Base-by-base conservation (phyloP, 2,329 filamentous ascomycete genomes). In the Akanthomyces dipterigenus region DNA sequence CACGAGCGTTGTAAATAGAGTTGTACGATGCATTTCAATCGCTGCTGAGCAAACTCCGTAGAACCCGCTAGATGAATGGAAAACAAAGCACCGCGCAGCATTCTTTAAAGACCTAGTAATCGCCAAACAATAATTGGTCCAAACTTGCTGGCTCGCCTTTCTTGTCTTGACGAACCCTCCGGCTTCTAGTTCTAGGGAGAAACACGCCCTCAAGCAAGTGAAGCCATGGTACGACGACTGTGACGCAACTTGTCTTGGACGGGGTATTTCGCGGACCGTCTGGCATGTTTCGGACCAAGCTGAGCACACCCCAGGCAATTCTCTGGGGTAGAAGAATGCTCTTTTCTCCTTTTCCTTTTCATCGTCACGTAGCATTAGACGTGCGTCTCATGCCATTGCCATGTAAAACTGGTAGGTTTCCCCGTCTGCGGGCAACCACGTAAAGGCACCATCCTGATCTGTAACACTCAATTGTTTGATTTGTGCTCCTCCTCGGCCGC, bases 401-500 rank as follows among this genome's bases (percentile, higher is more conserved):
- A 36, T 56, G 36, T 56, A n/a, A 56, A 56, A 46, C 40, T 18
- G 12, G 40, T 26, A 28, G 28, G 5, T 20, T 26, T n/a, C 12
- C 26, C 54, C 9, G 45, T 5, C 5, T 14, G 28, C 9, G 42
- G n/a, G 20, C 24, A 51, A 22, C 7, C 42, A 46, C 28, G 40
- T 34, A 28, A 24, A 45, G n/a, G 4, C 14, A 22, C 9, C 28
- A n/a, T 51, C 28, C 16, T 20, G 6, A 26, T 12, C 11, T 46
- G 54, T 56, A 46, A 46, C 54, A 56, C 54, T 46, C n/a, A 2
- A 24, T 34, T 56, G 54, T 56, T 56, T 56, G 40, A 46, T 46
- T 18, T 36, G n/a, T 36, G 11, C 26, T 56, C n/a, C 3, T 3
- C 22, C 18, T 14, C 7, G 42, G 24, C n/a, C 54, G 8, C 26